Evolutionary conservation across 2,329 filamentous ascomycete genomes (phyloP), one percentile per base, ranked within the genome.

Genomic region (Fusarium miscanthi): DNA sequence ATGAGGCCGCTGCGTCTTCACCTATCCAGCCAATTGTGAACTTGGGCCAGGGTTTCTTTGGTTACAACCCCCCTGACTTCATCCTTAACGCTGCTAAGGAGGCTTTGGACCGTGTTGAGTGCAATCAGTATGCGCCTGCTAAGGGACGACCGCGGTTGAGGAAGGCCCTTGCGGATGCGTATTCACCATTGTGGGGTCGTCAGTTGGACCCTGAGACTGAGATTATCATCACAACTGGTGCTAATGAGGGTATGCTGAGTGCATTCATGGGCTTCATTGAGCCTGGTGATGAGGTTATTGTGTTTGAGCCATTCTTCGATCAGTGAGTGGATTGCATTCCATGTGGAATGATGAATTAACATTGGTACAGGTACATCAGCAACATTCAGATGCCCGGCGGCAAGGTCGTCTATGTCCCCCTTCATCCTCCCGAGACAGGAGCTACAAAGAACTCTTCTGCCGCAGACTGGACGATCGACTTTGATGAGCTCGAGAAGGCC

Each of bases 361-460:
- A 19, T 30, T 8, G 14, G 5, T 42, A 1, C 43, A 81, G 80
- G 64, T 82, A 98, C 81, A 97, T 99, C 75, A 94, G 92, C 86
- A 99, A 99, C 83, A 98, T 99, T 73, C 93, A 98, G 82, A 98
- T 99, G 95, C 91, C 96, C 2, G 96, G 96, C 57, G 96, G 96
- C 74, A 97, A 92, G 80, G 94, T 98, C 72, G 92, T 95, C 76
- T 98, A 98, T 80, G 95, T 98, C 30, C 95, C 96, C n/a, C 87
- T 99, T 80, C 93, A 96, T 70, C 95, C 96, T 33, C 96, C 96
- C 14, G 87, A 89, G 72, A 91, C 94, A 49, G 96, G 96, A 56
- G 92, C 90, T 8, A 89, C 87, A 42, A 89, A 91, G 82, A 97
- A 93, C 1, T 94, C 94, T 0, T 94, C 94, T 9, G 94, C 96